Base-by-base conservation (phyloP, 108 stramenopile species). In the Epithemia pelagica region DNA sequence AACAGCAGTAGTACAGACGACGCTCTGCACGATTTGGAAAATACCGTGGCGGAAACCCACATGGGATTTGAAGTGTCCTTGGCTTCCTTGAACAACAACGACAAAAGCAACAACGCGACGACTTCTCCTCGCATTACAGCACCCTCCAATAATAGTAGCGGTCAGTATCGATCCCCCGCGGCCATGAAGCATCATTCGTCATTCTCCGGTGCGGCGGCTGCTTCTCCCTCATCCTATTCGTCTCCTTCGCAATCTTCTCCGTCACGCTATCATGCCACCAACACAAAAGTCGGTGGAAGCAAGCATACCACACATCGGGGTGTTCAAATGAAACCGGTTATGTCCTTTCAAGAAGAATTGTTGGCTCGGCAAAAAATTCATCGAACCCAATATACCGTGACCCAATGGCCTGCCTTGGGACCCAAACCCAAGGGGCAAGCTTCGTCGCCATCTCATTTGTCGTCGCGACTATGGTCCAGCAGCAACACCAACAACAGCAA, bases 21-120 rank as follows among this genome's bases (percentile, higher is more conserved):
- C 37, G 15, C 5, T 46, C 15, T 46, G 10, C 37, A 46, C 37
- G 73, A 77, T 22, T 58, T 30, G 10, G 71, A 77, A 61, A 61
- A 72, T 61, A 59, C 71, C 0, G 27, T 77, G 57, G 57, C 57
- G 57, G 76, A 72, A 18, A 68, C 69, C 52, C 33, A 69, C 21
- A 68, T 77, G 30, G 76, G 37, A 5, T 46, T 46, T 46, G 37
- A 46, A 15, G 37, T 46, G 37, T 46, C 37, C 37, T 15, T 46
- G 37, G 37, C 37, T 15, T 46, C 37, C 37, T 15, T 46, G 5
- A 46, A 5, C 15, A 15, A 5, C 5, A 10, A 5, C 15, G 10
- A 10, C 15, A 15, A 15, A 5, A 15, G 10, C 15, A 15, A 5
- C 15, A 15, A 5, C 15, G 37, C 37, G 5, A 46, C 37, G 15